Evolutionary conservation across 176 grass and related monocot genomes (phyloP), one percentile per base, ranked within the genome.

Genomic region (Aechmea fasciata): DNA sequence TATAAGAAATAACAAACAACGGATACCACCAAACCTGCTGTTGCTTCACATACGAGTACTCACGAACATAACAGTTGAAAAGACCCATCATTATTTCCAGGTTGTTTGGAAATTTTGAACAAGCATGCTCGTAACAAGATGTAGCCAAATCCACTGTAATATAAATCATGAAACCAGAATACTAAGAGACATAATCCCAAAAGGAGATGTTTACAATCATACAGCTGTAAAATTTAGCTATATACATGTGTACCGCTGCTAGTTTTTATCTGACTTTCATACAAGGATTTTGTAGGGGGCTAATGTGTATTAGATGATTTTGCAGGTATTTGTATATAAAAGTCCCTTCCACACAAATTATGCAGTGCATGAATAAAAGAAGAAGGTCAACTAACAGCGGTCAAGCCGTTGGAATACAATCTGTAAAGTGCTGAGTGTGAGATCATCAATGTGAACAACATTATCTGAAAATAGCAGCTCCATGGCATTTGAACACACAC

Each of bases 51-150:
- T 85, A 97, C 19, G 86, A 87, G 72, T 85, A 97, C 69, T 97
- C 94, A 41, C 89, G 88, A 63, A 90, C 94, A 48, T 92, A 83
- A 77, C 94, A 97, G 83, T 93, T 97, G 76, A 97, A 97, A 76
- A 97, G 89, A 10, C 94, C 94, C 87, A 93, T 97, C 89, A 97
- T 97, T 50, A 97, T 79, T 73, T 97, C 94, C 81, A 90, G 85
- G 75, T 97, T 93, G 73, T 83, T 93, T 28, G 85, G 79, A 69
- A 85, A 90, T 79, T 97, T 97, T 28, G 57, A 79, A 90, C 82
- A 97, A 70, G 87, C 89, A 41, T 93, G 86, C 71, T 93, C 94
- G 77, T 97, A 97, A 71, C 89, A 97, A n/a, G 89, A 97, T 77
- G 86, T 97, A 70, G 89, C 94, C 72, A 97, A 84, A 87, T 97